Evolutionary conservation across 345 rosid genomes (phyloP), one percentile per base, ranked within the genome.

Genomic region (Lepidium africanum): DNA sequence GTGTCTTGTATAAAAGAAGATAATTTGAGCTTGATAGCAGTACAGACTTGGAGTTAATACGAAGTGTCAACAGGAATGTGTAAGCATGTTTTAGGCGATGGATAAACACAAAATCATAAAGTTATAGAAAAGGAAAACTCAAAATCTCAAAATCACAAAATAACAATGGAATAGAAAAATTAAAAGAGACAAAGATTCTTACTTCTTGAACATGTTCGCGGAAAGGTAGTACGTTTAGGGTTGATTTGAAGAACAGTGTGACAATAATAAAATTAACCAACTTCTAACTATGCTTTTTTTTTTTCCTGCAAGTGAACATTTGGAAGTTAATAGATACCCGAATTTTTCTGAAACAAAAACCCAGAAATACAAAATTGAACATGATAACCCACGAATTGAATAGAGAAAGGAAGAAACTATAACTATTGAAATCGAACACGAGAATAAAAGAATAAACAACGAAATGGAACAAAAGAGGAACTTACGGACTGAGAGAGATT

Each of bases 171-270:
- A 27, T 27, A 27, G 1, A 27, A 0, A 27, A 27, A 45, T 2
- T 48, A 38, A 8, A 50, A 17, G 16, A 23, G 54, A 46, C n/a
- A 67, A 17, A 75, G 52, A 56, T 47, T 40, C 65, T 55, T 63
- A 75, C 78, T 75, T 75, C 25, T 69, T 75, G 42, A 75, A 75
- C 78, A 75, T 75, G 27, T 32, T 75, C 7, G 78, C 56, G 6
- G 46, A 67, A 47, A 43, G 23, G 36, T 45, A 7, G 61, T 19
- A 42, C 19, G 47, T 42, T 21, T 33, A 62, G 10, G 41, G 33
- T 40, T 36, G 39, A 32, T 53, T 30, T 30, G 33, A 30, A 30
- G 33, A 49, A 52, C 10, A 5, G 60, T 25, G 45, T 46, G 25
- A 6, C 50, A 25, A 25, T 5, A 5, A 30, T 3, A 38, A 47